phyloP scores from a whole-genome alignment of 768 basidiomycete species.

The Lactarius sanguifluus region DNA sequence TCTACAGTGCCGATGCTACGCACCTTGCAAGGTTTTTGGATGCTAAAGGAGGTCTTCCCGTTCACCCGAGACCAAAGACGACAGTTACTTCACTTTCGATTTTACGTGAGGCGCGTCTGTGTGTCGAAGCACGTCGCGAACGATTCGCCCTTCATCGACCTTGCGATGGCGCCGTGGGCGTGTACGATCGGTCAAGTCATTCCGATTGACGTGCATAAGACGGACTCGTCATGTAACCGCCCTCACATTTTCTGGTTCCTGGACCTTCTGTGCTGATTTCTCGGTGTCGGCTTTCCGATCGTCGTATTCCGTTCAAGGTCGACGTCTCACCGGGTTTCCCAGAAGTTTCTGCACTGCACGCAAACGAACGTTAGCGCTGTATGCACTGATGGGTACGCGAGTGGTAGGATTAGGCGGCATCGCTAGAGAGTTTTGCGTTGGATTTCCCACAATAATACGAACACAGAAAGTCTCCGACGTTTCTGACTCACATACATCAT shows the following conservation, averaged over 20 bases:
- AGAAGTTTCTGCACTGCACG: constrained; percentile 11
- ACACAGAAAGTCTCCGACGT: neutral
- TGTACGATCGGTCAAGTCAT: constrained; percentile 3
- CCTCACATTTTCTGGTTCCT: neutral
- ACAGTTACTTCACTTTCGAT: neutral
- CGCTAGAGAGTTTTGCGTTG: neutral
- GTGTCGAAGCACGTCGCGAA: constrained; percentile 21
- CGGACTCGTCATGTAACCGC: constrained; percentile 23
- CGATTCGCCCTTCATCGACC: constrained; percentile 25
- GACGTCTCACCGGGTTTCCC: constrained; percentile 9
- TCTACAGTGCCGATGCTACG: constrained; percentile 10
- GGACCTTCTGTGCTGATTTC: neutral
- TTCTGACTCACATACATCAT: neutral
- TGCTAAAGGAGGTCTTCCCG: neutral
- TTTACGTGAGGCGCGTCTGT: constrained; percentile 7
- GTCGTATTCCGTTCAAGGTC: constrained; percentile 22
- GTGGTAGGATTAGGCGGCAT: neutral
- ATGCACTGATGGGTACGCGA: neutral
- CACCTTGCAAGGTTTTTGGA: constrained; percentile 18
- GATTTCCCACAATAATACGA: neutral
- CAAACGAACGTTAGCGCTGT: constrained; percentile 12
- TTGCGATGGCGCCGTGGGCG: constrained; percentile 16
- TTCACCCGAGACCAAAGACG: constrained; percentile 21
- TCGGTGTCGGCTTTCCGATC: neutral
- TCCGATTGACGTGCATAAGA: constrained; percentile 22